Conservation (phyloP, 2,329 filamentous ascomycete genomes). For the Westerdykella sp. region DNA sequence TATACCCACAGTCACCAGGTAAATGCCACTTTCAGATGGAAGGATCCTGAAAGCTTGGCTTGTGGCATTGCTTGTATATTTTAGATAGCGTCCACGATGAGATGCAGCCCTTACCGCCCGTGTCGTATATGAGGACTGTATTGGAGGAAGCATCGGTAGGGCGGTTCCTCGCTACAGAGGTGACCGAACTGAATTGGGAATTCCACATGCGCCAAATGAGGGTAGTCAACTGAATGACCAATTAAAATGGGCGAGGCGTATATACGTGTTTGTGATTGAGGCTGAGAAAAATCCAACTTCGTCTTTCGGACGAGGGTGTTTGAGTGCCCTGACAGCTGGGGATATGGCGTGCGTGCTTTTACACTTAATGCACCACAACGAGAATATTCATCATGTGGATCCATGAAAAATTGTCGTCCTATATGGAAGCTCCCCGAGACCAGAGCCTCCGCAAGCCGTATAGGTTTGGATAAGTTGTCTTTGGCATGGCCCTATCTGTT, state of each 20-base stretch:
- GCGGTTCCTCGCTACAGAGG: background rate
- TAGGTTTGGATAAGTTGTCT: too few species aligned
- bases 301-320: too few species aligned
- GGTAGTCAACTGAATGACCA: conserved; percentile 1
- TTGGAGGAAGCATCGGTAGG: background rate
- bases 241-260: conserved; percentile 1
- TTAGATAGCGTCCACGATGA: conserved; percentile 9
- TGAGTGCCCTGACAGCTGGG: too few species aligned
- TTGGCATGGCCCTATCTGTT: too few species aligned
- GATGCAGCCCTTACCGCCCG: conserved; percentile 1
- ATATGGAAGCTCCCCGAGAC: too few species aligned
- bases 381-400: too few species aligned
- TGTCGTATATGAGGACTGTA: background rate
- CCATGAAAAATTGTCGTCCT: too few species aligned
- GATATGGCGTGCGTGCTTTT: too few species aligned
- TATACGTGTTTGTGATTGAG: conserved; percentile 8
- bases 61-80: conserved; percentile 8
- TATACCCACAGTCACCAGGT: conserved; percentile 7
- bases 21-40: background rate
- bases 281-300: too few species aligned
- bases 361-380: too few species aligned
- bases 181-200: background rate
- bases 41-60: conserved; percentile 1
- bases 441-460: too few species aligned
- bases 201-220: background rate